Conservation (phyloP, 1,284 basidiomycete species). For the Tranzscheliella williamsii region DNA sequence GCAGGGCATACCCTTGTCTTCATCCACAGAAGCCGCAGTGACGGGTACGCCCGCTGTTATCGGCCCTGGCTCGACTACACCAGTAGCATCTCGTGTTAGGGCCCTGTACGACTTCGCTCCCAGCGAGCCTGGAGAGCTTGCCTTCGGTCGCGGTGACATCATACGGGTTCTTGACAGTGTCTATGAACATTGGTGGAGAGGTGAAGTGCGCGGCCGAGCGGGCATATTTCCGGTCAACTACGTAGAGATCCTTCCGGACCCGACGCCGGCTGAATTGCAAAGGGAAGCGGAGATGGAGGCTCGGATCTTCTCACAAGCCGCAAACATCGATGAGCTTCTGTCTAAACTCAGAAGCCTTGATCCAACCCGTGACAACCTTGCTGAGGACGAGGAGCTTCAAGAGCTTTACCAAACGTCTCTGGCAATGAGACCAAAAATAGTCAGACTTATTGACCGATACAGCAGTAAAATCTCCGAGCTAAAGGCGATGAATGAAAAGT, state of each 20-base stretch:
- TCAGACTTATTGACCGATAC: constrained; percentile 95
- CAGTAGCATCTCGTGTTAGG: constrained; percentile 67
- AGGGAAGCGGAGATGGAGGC: constrained; percentile 87
- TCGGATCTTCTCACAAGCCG: constrained; percentile 78
- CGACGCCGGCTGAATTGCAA: constrained; percentile 75
- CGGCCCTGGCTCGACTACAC: not conserved
- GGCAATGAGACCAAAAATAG: constrained; percentile 87
- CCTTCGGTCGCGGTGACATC: constrained; percentile 88
- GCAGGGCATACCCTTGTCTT: no score
- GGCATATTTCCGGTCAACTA: constrained; percentile 99
- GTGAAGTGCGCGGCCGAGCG: constrained; percentile 85
- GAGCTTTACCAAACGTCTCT: constrained; percentile 90
- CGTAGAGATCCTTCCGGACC: constrained; percentile 88
- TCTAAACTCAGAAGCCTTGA: constrained; percentile 79
- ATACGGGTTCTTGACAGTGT: constrained; percentile 94
- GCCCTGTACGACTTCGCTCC: constrained; percentile 90
- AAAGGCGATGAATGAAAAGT: constrained; percentile 85
- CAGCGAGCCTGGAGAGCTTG: constrained; percentile 85
- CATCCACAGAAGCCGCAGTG: not conserved
- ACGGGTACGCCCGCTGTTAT: not conserved
- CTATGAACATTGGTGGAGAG: constrained; percentile 98
- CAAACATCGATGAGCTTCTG: constrained; percentile 84
- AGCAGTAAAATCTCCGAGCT: constrained; percentile 66
- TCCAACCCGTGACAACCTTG: constrained; percentile 75
- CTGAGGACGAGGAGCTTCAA: constrained; percentile 87